A percentile compares a stretch with the other conserved stretches of the same genome.
Evolutionary conservation across 2,329 filamentous ascomycete genomes (phyloP).

Genomic region (Aspergillus sp.): DNA sequence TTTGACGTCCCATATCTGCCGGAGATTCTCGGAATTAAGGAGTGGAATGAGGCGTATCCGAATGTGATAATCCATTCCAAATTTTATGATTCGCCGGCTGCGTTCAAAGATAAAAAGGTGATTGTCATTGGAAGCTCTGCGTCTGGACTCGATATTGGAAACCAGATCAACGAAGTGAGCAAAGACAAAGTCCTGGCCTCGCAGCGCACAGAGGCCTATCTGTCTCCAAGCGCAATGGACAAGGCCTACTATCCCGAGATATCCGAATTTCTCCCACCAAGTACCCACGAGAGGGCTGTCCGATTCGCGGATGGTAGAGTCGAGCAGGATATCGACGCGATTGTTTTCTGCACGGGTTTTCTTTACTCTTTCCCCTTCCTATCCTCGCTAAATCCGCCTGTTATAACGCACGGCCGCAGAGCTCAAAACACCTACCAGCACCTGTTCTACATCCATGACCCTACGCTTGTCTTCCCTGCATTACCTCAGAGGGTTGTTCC

Average conservation of each 20-base stretch:
- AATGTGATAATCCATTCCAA: conserved; percentile 74
- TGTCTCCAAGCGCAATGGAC: conserved; percentile 47
- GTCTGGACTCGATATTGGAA: conserved; percentile 80
- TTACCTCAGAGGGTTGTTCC: conserved; percentile 86
- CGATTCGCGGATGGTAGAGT: conserved; percentile 68
- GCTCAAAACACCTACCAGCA: conserved; percentile 78
- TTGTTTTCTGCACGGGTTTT: conserved; percentile 90
- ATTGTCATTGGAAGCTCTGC: conserved; percentile 83
- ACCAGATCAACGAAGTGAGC: conserved; percentile 70
- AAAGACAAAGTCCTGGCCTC: conserved; percentile 67
- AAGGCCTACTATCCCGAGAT: conserved; percentile 65
- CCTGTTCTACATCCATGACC: conserved; percentile 73
- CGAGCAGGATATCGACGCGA: conserved; percentile 70
- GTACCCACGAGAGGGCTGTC: conserved; percentile 60
- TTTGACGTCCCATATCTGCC: conserved; percentile 73
- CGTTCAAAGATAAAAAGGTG: conserved; percentile 72
- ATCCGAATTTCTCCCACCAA: conserved; percentile 57
- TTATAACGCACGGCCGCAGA: conserved; percentile 71
- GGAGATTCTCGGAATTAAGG: conserved; percentile 60
- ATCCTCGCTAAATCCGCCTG: conserved; percentile 52
- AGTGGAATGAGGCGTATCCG: conserved; percentile 65
- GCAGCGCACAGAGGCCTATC: conserved; percentile 56
- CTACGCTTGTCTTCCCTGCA: conserved; percentile 76
- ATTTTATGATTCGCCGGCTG: conserved; percentile 70
- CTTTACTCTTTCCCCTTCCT: conserved; percentile 82